Evolutionary conservation across 2,329 filamentous ascomycete species (phyloP).

Genomic region (Aureobasidium sp.): DNA sequence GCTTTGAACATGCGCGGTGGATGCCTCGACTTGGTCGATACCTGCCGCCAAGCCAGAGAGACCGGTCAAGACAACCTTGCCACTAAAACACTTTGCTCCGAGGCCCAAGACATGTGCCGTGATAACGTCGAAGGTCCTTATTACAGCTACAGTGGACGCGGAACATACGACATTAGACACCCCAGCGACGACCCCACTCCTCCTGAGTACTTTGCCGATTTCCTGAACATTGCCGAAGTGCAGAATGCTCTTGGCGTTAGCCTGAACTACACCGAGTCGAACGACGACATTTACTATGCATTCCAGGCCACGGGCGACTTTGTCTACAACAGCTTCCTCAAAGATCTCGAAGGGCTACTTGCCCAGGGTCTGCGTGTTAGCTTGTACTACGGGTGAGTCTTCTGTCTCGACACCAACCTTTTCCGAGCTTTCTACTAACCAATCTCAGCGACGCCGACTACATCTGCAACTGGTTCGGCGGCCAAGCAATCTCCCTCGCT

Average conservation of each 20-base stretch:
- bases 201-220: slow-evolving; percentile 51
- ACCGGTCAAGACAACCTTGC: slow-evolving; percentile 24
- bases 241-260: slow-evolving; percentile 48
- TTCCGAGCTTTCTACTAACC: not conserved
- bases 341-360: slow-evolving; percentile 35
- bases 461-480: slow-evolving; percentile 37
- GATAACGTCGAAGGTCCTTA: slow-evolving; percentile 51
- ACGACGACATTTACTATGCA: slow-evolving; percentile 42
- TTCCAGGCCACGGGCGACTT: slow-evolving; percentile 52
- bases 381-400: slow-evolving; percentile 27
- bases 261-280: slow-evolving; percentile 48
- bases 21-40: slow-evolving; percentile 41
- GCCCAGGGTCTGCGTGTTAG: slow-evolving; percentile 31
- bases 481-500: slow-evolving; percentile 42
- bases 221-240: slow-evolving; percentile 53
- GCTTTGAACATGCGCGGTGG: slow-evolving; percentile 41
- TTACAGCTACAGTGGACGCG: slow-evolving; percentile 45
- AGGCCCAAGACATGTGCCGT: slow-evolving; percentile 49
- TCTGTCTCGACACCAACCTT: too few relatives aligned
- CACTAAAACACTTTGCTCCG: slow-evolving; percentile 42
- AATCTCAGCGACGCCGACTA: slow-evolving; percentile 19
- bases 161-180: slow-evolving; percentile 55
- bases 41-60: slow-evolving; percentile 42
- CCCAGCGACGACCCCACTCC: slow-evolving; percentile 50
- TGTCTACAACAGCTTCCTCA: slow-evolving; percentile 51